These are phyloP conservation scores for Leptomonas pyrrhocoris DNA, from an alignment of 208 protist genomes.

Conservation along the genomic window DNA sequence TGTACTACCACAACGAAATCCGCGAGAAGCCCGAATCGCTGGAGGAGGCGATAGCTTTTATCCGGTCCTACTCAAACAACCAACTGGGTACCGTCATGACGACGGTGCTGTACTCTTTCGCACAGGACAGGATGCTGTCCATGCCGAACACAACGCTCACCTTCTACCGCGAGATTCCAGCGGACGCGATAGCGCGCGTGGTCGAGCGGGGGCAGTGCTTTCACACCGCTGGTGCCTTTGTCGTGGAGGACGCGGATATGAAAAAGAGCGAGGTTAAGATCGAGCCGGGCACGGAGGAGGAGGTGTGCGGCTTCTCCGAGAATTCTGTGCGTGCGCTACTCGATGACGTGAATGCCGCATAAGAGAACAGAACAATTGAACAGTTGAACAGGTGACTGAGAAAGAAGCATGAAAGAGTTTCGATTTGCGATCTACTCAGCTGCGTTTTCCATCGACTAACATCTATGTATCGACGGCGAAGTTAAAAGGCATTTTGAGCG, in stretches of 20 bases:
- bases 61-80: constrained; percentile 68
- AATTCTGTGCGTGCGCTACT: constrained; percentile 35
- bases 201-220: constrained; percentile 53
- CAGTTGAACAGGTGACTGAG: background rate
- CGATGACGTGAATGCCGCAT: background rate
- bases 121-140: constrained; percentile 24
- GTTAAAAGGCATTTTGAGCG: too few species aligned
- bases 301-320: constrained; percentile 60
- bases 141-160: constrained; percentile 62
- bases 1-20: constrained; percentile 73
- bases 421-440: too few species aligned
- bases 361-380: background rate
- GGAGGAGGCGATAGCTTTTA: constrained; percentile 55
- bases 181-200: constrained; percentile 55
- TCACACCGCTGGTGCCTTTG: constrained; percentile 71
- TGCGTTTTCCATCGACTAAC: too few species aligned
- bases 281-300: constrained; percentile 53
- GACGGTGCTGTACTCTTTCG: constrained; percentile 56
- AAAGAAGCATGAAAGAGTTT: too few species aligned
- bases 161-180: constrained; percentile 55
- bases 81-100: constrained; percentile 67
- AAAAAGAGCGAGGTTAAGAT: constrained; percentile 41
- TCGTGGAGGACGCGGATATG: constrained; percentile 83
- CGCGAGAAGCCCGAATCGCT: constrained; percentile 76
- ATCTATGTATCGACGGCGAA: too few species aligned